phyloP scores from a whole-genome alignment of 1,284 basidiomycete genomes.

The Kwoniella shivajii region DNA sequence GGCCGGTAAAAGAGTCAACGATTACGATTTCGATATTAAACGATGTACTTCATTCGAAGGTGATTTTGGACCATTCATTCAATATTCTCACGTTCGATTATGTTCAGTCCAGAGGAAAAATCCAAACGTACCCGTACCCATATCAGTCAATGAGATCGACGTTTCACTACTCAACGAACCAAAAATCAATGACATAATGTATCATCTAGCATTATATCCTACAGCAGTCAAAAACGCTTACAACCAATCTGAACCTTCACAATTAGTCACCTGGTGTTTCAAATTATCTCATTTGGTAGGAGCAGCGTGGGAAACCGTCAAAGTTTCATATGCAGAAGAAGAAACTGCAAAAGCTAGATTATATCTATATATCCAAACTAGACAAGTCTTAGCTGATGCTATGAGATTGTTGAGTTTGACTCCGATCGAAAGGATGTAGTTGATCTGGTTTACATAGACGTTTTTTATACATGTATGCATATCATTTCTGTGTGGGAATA shows the following conservation, averaged over 20 bases:
- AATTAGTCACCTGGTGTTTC: conserved; percentile 66
- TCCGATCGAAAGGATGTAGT: conserved; percentile 91
- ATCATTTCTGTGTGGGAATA: too few relatives aligned
- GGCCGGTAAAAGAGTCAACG: conserved; percentile 92
- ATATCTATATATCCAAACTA: conserved; percentile 84
- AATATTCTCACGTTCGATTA: conserved; percentile 95
- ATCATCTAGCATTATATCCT: conserved; percentile 86
- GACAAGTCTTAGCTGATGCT: conserved; percentile 82
- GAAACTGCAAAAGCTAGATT: conserved; percentile 81
- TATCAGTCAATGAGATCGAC: conserved; percentile 67
- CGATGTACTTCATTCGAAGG: conserved; percentile 96
- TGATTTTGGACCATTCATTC: conserved; percentile 90
- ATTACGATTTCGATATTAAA: conserved; percentile 94
- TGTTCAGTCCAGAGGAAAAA: conserved; percentile 93
- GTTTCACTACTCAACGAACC: conserved; percentile 67
- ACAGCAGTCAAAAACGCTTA: conserved; percentile 84
- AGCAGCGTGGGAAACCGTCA: conserved; percentile 55
- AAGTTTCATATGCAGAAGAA: conserved; percentile 73
- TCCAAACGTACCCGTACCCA: conserved; percentile 75
- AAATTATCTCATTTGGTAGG: conserved; percentile 54
- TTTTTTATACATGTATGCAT: too few relatives aligned
- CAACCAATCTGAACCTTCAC: conserved; percentile 85
- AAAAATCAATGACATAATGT: conserved; percentile 83
- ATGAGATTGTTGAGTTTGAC: conserved; percentile 86
- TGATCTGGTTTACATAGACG: too few relatives aligned